Base-by-base conservation (phyloP, 495 filamentous ascomycete genomes). In the Penicillium simplicissimum region DNA sequence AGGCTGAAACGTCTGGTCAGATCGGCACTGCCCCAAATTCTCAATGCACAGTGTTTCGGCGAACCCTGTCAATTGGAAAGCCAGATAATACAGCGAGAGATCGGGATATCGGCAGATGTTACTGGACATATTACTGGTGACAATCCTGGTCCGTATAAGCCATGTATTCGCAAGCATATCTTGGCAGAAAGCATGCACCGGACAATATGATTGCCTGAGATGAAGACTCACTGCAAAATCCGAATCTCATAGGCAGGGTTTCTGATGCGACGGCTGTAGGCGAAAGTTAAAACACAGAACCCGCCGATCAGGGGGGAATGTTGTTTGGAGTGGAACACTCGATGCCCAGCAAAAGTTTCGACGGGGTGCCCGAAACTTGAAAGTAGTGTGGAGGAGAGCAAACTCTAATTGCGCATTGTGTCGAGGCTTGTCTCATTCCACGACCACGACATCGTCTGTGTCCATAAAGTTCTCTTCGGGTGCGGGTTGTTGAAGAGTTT, bases 401-500 rank as follows among this genome's bases (percentile, higher is more conserved):
- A 35, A 36, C 37, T 57, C 28, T 47, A 23, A 17, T 45, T 19
- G 9, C 7, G 23, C 11, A 7, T 45, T 40, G 25, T 2, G 14
- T 23, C 10, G n/a, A 33, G 42, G 45, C 14, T 49, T 42, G 28
- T 57, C 52, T 74, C 64, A 77, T 21, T 74, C 68, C 61, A 80
- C 67, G 23, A 80, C 62, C 49, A 79, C 75, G 21, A 79, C 69
- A 51, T 79, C 77, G 37, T 77, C 76, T 1, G 55, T 68, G 49
- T 77, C 74, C 71, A 74, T 72, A 58, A 71, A 74, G 28, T 67
- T 64, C 43, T 65, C 67, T 36, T 71, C 64, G 21, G 61, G 13
- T 52, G 59, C 59, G 23, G 49, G 15, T 40, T 64, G 54, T 58
- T 55, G 38, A 37, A 61, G 51, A 43, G 42, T 54, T 33, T 56